Conservation (phyloP, 306 rosid species). For the Sophora flavescens region DNA sequence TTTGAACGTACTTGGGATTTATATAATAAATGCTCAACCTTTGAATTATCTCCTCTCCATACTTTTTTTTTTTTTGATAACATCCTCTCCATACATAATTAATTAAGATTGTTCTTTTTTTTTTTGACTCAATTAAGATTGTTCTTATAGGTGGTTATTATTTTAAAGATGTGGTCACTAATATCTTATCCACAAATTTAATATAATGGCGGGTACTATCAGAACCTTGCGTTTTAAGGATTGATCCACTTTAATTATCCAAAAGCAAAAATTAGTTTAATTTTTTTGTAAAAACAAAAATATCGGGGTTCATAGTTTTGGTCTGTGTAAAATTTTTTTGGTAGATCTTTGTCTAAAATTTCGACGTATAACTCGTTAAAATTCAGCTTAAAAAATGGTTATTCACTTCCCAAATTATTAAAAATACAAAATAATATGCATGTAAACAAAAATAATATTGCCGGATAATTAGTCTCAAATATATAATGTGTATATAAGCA, state of each 20-base stretch:
- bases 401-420: not conserved
- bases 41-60: not conserved
- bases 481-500: not conserved
- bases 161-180: slow-evolving; percentile 6
- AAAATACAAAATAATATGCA: not conserved
- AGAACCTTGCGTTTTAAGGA: not conserved
- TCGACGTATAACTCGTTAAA: not conserved
- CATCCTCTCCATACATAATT: not conserved
- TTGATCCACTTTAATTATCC: slow-evolving; percentile 1
- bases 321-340: not conserved
- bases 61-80: too few relatives aligned
- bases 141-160: not conserved
- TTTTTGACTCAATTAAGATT: too few relatives aligned
- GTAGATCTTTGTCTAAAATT: not conserved
- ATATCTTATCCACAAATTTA: slow-evolving; percentile 20
- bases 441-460: not conserved
- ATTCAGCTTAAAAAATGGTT: not conserved
- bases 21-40: slow-evolving; percentile 5
- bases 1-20: not conserved
- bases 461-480: not conserved
- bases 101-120: not conserved
- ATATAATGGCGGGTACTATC: not conserved
- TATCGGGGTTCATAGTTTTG: not conserved
- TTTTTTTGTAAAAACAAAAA: not conserved
- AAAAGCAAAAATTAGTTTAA: not conserved